Conservation (phyloP, 257 asterid genomes). For the Penstemon eatonii region DNA sequence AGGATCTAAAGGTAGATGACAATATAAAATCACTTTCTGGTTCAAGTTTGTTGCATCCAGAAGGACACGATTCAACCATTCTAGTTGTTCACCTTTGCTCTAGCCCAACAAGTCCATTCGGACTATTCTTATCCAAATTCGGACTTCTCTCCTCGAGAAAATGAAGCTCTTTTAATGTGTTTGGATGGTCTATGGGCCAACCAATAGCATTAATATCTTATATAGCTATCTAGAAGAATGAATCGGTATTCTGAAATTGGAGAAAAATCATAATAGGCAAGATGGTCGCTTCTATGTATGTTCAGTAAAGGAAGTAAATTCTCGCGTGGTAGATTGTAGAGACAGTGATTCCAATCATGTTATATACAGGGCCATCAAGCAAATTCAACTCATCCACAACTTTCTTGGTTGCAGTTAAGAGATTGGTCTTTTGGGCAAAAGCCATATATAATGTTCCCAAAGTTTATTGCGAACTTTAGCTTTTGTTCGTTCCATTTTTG, state of each 20-base stretch:
- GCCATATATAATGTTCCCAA: slow-evolving; percentile 88
- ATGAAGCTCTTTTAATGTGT: slow-evolving; percentile 51
- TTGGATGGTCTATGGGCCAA: slow-evolving; percentile 78
- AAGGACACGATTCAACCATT: slow-evolving; percentile 75
- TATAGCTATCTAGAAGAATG: slow-evolving; percentile 75
- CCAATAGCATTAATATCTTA: slow-evolving; percentile 79
- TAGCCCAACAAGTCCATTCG: slow-evolving; percentile 69
- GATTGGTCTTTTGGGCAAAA: slow-evolving; percentile 85
- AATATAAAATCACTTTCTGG: slow-evolving; percentile 76
- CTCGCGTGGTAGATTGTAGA: slow-evolving; percentile 92
- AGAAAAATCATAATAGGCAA: slow-evolving; percentile 85
- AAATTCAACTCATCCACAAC: slow-evolving; percentile 46
- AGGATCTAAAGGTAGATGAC: slow-evolving; percentile 80
- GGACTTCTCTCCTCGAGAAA: slow-evolving; percentile 72
- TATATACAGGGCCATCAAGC: slow-evolving; percentile 62
- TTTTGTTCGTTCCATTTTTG: slow-evolving; percentile 53
- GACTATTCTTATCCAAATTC: slow-evolving; percentile 82
- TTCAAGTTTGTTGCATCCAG: slow-evolving; percentile 53
- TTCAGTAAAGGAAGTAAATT: slow-evolving; percentile 67
- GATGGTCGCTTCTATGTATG: slow-evolving; percentile 42
- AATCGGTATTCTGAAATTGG: slow-evolving; percentile 75
- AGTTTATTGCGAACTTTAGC: slow-evolving; percentile 60
- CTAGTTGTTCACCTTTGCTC: slow-evolving; percentile 85
- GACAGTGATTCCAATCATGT: slow-evolving; percentile 97
- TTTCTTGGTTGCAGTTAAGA: slow-evolving; percentile 49